phyloP scores from a whole-genome alignment of 352 stramenopile species.

The Aphanomyces cochlioides region DNA sequence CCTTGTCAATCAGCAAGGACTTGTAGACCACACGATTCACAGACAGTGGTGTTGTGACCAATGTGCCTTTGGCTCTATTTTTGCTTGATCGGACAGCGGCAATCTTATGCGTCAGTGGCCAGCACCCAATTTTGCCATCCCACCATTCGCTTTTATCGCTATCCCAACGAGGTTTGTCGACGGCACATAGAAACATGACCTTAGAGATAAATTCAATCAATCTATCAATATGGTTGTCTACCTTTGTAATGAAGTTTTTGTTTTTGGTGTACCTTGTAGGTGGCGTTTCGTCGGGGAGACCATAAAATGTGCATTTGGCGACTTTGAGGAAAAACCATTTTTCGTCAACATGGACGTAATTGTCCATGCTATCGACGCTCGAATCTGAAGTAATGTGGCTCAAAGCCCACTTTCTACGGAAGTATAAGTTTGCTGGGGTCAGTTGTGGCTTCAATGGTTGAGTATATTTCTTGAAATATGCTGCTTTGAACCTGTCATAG shows the following conservation, averaged over 20 bases:
- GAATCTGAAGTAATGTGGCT: conserved; percentile 9
- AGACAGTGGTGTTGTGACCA: background rate
- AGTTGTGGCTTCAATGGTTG: conserved; percentile 6
- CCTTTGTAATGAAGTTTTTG: conserved; percentile 25
- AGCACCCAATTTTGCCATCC: conserved; percentile 23
- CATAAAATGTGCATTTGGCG: conserved; percentile 17
- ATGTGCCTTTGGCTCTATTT: conserved; percentile 1
- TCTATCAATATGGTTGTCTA: background rate
- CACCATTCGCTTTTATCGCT: conserved; percentile 5
- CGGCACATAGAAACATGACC: conserved; percentile 22
- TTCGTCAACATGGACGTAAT: conserved; percentile 23
- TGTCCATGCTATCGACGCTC: conserved; percentile 16
- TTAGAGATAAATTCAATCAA: background rate
- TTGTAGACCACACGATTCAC: conserved; percentile 10
- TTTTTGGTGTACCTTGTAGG: conserved; percentile 1
- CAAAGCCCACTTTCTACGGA: conserved; percentile 25
- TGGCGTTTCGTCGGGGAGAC: background rate
- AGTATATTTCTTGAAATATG: conserved; percentile 21
- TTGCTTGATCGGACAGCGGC: conserved; percentile 3
- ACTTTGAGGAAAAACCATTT: conserved; percentile 23
- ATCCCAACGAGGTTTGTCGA: conserved; percentile 14
- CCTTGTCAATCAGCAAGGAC: background rate
- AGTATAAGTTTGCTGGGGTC: conserved; percentile 9
- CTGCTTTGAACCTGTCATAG: conserved; percentile 10
- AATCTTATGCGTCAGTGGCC: conserved; percentile 3